Percentiles rank a stretch among this genome's conserved stretches.
phyloP scores from a whole-genome alignment of 805 yeast species.

The Yamadazyma kitorensis region DNA sequence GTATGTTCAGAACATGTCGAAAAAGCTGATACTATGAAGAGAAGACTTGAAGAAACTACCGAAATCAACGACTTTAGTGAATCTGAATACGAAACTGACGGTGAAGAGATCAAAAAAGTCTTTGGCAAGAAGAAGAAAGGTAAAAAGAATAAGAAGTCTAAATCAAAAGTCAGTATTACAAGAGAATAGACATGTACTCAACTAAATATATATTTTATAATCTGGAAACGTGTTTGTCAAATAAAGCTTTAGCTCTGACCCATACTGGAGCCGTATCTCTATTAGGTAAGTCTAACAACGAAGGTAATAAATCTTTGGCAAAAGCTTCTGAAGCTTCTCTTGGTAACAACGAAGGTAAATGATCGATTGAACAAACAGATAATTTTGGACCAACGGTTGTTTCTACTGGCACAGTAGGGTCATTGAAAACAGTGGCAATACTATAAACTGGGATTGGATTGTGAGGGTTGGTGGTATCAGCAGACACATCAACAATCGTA shows the following conservation, averaged over 20 bases:
- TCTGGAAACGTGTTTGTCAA: slow-evolving; percentile 80
- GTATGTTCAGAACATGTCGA: slow-evolving; percentile 78
- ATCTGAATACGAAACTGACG: slow-evolving; percentile 75
- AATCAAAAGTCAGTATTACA: slow-evolving; percentile 46
- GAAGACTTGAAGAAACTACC: slow-evolving; percentile 39
- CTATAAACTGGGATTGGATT: slow-evolving; percentile 95
- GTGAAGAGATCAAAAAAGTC: slow-evolving; percentile 59
- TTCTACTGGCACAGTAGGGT: slow-evolving; percentile 86
- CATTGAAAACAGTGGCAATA: slow-evolving; percentile 83
- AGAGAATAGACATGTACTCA: slow-evolving; percentile 42
- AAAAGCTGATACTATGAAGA: slow-evolving; percentile 65
- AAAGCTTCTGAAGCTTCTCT: slow-evolving; percentile 96
- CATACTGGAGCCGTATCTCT: slow-evolving; percentile 86
- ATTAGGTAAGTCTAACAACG: slow-evolving; percentile 77
- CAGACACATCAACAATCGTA: slow-evolving; percentile 95
- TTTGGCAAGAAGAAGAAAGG: slow-evolving; percentile 51
- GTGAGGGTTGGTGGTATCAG: slow-evolving; percentile 98
- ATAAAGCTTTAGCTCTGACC: slow-evolving; percentile 82
- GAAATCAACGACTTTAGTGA: slow-evolving; percentile 42
- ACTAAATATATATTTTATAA: slow-evolving; percentile 25
- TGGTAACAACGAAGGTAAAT: slow-evolving; percentile 91
- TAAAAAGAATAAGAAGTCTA: slow-evolving; percentile 32
- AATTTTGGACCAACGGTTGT: slow-evolving; percentile 79
- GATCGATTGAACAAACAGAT: slow-evolving; percentile 94
- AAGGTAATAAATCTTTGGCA: slow-evolving; percentile 84